These are phyloP conservation scores for Nicotiana noctiflora DNA, from an alignment of 257 asterid species.

Conservation along the genomic window DNA sequence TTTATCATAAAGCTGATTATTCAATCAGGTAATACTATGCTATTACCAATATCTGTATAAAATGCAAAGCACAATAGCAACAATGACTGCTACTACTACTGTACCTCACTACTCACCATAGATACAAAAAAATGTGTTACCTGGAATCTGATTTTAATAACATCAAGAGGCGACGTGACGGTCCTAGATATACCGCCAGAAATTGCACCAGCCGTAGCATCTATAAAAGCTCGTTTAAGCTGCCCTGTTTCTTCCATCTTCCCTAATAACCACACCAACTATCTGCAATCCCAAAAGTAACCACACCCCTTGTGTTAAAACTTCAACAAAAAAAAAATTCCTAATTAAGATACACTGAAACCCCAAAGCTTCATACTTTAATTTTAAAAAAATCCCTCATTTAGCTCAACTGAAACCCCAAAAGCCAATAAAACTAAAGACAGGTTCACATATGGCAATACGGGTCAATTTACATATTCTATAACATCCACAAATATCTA, in stretches of 20 bases:
- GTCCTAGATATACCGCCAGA: constrained; percentile 80
- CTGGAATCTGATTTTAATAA: constrained; percentile 95
- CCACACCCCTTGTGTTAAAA: constrained; percentile 11
- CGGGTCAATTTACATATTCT: not conserved
- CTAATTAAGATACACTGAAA: not conserved
- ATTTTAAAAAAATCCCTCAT: not conserved
- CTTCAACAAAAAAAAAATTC: not conserved
- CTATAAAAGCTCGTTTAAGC: constrained; percentile 66
- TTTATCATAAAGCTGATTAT: not conserved
- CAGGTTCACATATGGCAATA: not conserved
- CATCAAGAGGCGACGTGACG: constrained; percentile 91
- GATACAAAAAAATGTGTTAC: constrained; percentile 20
- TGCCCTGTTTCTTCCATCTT: constrained; percentile 87
- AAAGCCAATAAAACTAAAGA: not conserved
- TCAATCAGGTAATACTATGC: not conserved
- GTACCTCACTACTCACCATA: not conserved
- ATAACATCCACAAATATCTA: not conserved
- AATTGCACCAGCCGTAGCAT: constrained; percentile 83
- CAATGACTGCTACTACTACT: not conserved
- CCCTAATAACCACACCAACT: constrained; percentile 29
- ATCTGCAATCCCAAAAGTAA: constrained; percentile 24
- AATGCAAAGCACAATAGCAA: not conserved
- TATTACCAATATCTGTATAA: not conserved
- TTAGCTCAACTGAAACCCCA: not conserved
- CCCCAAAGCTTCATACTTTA: not conserved